Percentiles rank a stretch among this genome's conserved stretches.
phyloP scores from a whole-genome alignment of 495 filamentous ascomycete species.

The Stereocaulon alpinum region DNA sequence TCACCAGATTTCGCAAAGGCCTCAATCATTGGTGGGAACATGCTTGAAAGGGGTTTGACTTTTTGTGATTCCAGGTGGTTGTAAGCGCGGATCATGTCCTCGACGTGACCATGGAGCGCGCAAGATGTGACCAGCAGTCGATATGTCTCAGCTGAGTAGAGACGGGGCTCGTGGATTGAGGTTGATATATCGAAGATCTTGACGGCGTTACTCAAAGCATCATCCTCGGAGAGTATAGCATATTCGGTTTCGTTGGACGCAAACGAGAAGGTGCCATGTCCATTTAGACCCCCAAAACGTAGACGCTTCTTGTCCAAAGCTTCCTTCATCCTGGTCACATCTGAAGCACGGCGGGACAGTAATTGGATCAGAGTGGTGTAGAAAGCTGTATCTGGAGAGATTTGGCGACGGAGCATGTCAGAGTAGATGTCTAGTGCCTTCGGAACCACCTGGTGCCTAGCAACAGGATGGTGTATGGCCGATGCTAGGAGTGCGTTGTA shows the following conservation, averaged over 20 bases:
- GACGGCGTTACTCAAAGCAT: conserved; percentile 71
- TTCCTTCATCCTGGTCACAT: conserved; percentile 58
- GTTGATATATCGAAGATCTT: conserved; percentile 72
- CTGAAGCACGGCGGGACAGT: conserved; percentile 66
- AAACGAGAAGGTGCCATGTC: conserved; percentile 81
- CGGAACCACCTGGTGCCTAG: conserved; percentile 67
- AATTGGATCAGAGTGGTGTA: conserved; percentile 78
- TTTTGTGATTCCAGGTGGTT: conserved; percentile 75
- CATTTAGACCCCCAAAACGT: conserved; percentile 77
- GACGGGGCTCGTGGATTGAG: conserved; percentile 36
- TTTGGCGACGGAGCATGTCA: conserved; percentile 83
- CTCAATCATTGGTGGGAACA: conserved; percentile 85
- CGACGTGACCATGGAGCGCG: conserved; percentile 61
- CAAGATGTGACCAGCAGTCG: conserved; percentile 73
- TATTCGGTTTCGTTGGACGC: conserved; percentile 74
- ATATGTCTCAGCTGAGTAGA: conserved; percentile 67
- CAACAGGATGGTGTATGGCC: conserved; percentile 59
- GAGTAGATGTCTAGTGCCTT: conserved; percentile 92
- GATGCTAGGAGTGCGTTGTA: conserved; percentile 86
- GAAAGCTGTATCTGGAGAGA: conserved; percentile 70
- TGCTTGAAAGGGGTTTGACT: conserved; percentile 61
- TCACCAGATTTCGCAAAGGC: conserved; percentile 76
- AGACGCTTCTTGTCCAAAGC: conserved; percentile 61
- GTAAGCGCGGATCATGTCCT: conserved; percentile 82
- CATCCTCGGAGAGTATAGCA: conserved; percentile 73